A percentile compares a stretch with the other conserved stretches of the same genome.
Evolutionary conservation across 139 green algal genomes (phyloP).

Genomic region (Eudorina sp.): DNA sequence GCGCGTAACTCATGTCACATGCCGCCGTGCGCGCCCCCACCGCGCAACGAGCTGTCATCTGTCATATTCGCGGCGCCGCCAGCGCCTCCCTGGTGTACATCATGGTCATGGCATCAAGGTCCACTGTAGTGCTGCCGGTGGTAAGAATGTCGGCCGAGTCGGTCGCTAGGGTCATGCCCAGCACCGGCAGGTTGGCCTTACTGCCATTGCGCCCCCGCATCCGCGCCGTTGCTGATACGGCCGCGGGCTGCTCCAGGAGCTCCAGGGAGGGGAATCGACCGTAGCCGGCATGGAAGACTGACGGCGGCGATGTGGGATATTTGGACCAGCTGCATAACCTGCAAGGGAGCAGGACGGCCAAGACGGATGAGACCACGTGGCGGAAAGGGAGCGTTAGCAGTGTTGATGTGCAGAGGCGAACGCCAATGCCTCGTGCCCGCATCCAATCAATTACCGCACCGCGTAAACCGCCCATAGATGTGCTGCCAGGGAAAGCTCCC

Average conservation of each 20-base stretch:
- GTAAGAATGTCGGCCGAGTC: neutral
- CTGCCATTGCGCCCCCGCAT: neutral
- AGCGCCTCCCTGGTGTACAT: conserved; percentile 33
- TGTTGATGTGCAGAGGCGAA: too few relatives aligned
- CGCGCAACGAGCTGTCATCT: neutral
- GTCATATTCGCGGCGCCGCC: conserved; percentile 34
- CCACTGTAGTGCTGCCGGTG: neutral
- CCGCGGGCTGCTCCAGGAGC: neutral
- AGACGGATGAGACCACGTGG: too few relatives aligned
- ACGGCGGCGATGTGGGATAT: neutral
- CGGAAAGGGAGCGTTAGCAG: too few relatives aligned
- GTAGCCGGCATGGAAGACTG: neutral
- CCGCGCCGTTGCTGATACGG: neutral
- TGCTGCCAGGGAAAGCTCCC: too few relatives aligned
- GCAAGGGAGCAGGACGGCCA: neutral
- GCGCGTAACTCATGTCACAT: neutral
- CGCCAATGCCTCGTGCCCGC: too few relatives aligned
- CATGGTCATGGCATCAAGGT: neutral
- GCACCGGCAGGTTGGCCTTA: neutral
- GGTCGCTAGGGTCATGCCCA: neutral
- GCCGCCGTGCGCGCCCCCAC: neutral
- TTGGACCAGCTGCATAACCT: conserved; percentile 6
- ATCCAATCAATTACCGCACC: too few relatives aligned
- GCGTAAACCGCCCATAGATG: too few relatives aligned
- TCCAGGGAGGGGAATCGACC: neutral